Evolutionary conservation across 768 basidiomycete genomes (phyloP), one percentile per base, ranked within the genome.

Genomic region (Holtermanniella nyarrowii): DNA sequence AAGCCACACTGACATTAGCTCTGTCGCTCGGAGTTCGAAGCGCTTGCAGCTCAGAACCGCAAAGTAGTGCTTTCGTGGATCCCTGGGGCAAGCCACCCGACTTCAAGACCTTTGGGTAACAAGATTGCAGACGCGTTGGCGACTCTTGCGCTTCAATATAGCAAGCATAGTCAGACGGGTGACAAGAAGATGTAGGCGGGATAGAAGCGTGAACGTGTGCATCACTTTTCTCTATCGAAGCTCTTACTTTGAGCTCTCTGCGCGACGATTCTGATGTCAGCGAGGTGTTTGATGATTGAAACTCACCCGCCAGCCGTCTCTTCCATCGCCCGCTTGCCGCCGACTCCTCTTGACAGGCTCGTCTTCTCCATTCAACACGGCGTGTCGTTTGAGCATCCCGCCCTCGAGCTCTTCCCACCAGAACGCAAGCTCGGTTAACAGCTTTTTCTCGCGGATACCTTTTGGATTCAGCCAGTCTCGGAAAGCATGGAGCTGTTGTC

Each of bases 381-480:
- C 51, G 7, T 44, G 42, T 4, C 69, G 54, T 44, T 56, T 53
- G 4, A 44, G 52, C 56, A 71, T 68, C 5, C 65, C 64, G 7
- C 45, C 58, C 48, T 66, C 61, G 25, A 71, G 55, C 24, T 67
- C 65, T 14, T 54, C 51, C 14, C 44, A 22, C 64, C 68, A 68
- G 42, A 42, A 42, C 24, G 50, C 56, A 21, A 71, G 85, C 83
- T 86, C 88, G 66, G 86, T 88, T 14, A 78, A 79, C 53, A 99
- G 74, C 1, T 78, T 73, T 45, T 82, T 80, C 72, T 99, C 93
- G 49, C 93, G 82, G 49, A 84, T 80, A 3, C 95, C 93, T 74
- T 89, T 91, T 26, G 82, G 77, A 67, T 93, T 95, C 16, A 99
- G 76, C 91, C 93, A 99, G 3, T 81, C 77, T 25, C 88, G 70